Conservation (phyloP, 2,329 filamentous ascomycete species). For the Colletotrichum nymphaeae region DNA sequence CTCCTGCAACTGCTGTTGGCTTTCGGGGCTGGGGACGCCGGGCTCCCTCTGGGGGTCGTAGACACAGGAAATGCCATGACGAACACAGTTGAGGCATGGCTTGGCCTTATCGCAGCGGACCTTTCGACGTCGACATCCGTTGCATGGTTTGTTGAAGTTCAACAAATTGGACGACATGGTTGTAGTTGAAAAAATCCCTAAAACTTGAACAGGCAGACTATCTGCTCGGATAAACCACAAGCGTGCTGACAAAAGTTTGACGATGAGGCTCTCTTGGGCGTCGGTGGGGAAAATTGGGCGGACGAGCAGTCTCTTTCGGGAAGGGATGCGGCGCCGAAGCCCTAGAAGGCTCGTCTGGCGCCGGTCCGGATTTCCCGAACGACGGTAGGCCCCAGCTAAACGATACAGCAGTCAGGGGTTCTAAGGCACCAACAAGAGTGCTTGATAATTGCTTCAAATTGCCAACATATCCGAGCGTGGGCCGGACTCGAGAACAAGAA, state of each 20-base stretch:
- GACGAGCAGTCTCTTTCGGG: background rate
- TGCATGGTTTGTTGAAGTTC: conserved; percentile 32
- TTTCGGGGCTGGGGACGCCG: conserved; percentile 5
- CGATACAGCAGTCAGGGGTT: background rate
- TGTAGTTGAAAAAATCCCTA: background rate
- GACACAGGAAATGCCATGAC: conserved; percentile 27
- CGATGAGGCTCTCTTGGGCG: background rate
- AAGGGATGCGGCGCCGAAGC: conserved; percentile 14
- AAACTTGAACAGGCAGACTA: background rate
- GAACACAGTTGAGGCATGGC: conserved; percentile 29
- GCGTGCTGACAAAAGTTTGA: background rate
- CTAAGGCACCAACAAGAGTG: background rate
- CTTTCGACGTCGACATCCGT: conserved; percentile 26
- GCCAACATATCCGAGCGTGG: background rate
- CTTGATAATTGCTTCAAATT: background rate
- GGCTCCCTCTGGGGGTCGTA: conserved; percentile 25
- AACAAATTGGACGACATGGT: conserved; percentile 19
- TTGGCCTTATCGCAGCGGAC: conserved; percentile 34
- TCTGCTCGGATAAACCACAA: conserved; percentile 10
- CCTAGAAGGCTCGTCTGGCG: conserved; percentile 8
- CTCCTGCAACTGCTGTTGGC: conserved; percentile 30
- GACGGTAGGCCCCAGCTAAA: background rate
- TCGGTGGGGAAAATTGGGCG: background rate
- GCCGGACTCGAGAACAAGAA: background rate
- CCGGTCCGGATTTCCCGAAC: background rate